phyloP scores from a whole-genome alignment of 108 stramenopile genomes.

The Pinguiococcus pyrenoidosus region DNA sequence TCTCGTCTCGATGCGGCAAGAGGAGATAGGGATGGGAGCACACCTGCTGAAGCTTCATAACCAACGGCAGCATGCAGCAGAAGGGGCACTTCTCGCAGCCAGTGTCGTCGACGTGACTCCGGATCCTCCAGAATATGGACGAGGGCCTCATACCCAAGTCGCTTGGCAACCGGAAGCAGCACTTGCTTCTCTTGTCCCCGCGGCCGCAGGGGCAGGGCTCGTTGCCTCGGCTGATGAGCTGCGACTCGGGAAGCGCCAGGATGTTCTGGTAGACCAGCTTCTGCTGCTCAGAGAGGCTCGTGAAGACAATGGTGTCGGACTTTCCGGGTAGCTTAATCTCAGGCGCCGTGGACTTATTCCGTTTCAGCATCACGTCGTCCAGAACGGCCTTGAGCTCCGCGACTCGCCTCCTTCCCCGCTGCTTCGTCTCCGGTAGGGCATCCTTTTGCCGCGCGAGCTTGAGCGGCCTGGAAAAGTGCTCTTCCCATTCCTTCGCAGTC shows the following conservation, averaged over 20 bases:
- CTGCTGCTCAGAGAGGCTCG: slow-evolving; percentile 19
- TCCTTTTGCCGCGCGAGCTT: slow-evolving; percentile 9
- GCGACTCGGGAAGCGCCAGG: slow-evolving; percentile 22
- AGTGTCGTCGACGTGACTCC: not conserved
- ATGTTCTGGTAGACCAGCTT: slow-evolving; percentile 8
- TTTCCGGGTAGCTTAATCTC: slow-evolving; percentile 9
- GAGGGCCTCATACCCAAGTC: not conserved
- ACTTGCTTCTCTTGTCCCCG: not conserved
- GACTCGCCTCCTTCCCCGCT: slow-evolving; percentile 4
- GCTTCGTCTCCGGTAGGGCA: not conserved
- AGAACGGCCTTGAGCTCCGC: slow-evolving; percentile 9
- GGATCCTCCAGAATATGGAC: not conserved
- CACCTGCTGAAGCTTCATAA: too few species aligned
- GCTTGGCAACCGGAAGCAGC: not conserved
- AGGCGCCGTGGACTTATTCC: slow-evolving; percentile 5
- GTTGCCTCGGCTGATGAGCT: not conserved
- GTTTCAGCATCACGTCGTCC: slow-evolving; percentile 7
- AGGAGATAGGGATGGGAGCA: too few species aligned
- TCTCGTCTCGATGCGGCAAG: too few species aligned
- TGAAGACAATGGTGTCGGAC: slow-evolving; percentile 28
- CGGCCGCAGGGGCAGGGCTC: not conserved
- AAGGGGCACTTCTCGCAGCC: not conserved
- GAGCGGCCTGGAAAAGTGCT: slow-evolving; percentile 10
- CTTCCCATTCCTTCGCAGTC: too few species aligned
- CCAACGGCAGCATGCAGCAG: too few species aligned